Conservation (phyloP, 495 filamentous ascomycete genomes). For the Trichocladium uniseriatum region DNA sequence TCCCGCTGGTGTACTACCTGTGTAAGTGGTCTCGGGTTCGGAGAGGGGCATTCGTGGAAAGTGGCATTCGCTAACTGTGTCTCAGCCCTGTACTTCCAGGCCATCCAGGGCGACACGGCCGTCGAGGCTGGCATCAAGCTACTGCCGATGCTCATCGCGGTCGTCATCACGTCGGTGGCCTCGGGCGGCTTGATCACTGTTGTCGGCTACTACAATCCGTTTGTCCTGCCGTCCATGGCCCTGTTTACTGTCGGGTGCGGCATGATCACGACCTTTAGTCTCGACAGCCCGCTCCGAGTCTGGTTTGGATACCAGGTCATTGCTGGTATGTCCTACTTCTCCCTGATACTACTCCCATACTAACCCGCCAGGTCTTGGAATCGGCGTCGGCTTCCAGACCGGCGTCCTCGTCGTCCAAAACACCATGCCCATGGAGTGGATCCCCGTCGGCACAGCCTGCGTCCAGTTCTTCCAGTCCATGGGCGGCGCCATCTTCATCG, state of each 20-base stretch:
- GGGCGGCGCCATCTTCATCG: conserved; percentile 61
- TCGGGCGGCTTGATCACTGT: conserved; percentile 35
- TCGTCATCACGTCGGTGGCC: conserved; percentile 46
- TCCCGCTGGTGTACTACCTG: conserved; percentile 62
- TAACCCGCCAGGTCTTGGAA: conserved; percentile 25
- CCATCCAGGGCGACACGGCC: conserved; percentile 62
- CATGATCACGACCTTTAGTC: conserved; percentile 40
- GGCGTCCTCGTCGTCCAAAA: conserved; percentile 47
- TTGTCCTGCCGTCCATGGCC: conserved; percentile 36
- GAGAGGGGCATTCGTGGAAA: not conserved
- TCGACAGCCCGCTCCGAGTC: conserved; percentile 33
- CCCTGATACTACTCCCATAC: not conserved
- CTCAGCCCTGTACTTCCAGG: conserved; percentile 77
- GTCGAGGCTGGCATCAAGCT: conserved; percentile 69
- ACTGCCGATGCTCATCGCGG: conserved; percentile 61
- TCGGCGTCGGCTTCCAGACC: conserved; percentile 36
- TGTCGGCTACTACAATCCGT: conserved; percentile 46
- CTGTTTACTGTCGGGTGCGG: conserved; percentile 41
- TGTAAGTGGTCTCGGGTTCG: conserved; percentile 30
- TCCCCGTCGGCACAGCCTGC: conserved; percentile 52
- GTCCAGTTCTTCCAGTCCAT: conserved; percentile 61
- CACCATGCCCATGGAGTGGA: conserved; percentile 41
- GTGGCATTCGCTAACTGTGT: conserved; percentile 5
- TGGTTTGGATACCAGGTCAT: conserved; percentile 51
- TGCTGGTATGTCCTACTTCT: conserved; percentile 13